A percentile compares a stretch with the other conserved stretches of the same genome.
Evolutionary conservation across 441 rosid species (phyloP).

Genomic region (Populus hybrid): DNA sequence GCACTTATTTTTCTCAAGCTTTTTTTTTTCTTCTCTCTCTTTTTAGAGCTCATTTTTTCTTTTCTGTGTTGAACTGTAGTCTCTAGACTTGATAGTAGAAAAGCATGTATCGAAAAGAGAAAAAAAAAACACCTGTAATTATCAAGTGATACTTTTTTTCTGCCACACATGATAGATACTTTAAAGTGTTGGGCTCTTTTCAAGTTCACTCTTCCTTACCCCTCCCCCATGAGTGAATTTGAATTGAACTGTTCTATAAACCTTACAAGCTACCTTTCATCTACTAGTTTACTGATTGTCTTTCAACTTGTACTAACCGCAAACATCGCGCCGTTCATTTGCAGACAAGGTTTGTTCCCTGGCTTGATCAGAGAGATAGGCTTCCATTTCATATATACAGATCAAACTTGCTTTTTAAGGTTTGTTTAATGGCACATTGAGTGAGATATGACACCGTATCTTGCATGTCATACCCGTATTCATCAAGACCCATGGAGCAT

Average conservation of each 20-base stretch:
- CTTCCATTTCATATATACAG: slow-evolving; percentile 7
- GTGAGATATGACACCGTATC: background rate
- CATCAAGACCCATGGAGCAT: background rate
- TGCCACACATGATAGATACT: background rate
- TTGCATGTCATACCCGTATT: background rate
- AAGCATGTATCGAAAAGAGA: background rate
- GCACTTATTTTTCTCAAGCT: background rate
- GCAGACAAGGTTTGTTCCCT: slow-evolving; percentile 91
- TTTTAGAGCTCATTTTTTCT: background rate
- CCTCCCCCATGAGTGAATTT: background rate
- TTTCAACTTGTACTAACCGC: slow-evolving; percentile 8
- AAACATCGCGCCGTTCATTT: slow-evolving; percentile 19
- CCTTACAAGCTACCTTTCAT: too few species aligned
- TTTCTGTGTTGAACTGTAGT: background rate
- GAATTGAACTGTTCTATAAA: background rate
- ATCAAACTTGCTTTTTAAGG: too few species aligned
- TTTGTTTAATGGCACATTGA: background rate
- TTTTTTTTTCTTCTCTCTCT: background rate
- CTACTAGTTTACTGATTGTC: background rate
- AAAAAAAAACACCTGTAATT: background rate
- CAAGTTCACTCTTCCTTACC: background rate
- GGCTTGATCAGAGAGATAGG: slow-evolving; percentile 42
- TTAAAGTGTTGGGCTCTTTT: too few species aligned
- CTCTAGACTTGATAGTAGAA: background rate
- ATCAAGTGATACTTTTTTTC: background rate